Base-by-base conservation (phyloP, 192 early-diverging fungal genomes). In the Coemansia sp. region DNA sequence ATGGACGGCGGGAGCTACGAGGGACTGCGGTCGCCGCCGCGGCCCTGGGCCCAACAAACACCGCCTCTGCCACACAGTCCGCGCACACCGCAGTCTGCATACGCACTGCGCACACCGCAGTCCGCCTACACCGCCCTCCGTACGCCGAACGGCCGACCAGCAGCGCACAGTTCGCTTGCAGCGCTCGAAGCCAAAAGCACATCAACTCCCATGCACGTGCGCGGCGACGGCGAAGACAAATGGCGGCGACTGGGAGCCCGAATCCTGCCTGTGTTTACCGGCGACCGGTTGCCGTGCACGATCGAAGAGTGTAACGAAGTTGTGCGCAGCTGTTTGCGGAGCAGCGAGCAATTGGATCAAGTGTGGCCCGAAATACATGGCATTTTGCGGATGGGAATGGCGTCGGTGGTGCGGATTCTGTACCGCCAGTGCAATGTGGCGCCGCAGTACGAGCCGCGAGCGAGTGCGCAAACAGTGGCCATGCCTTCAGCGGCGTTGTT, bases 281-380 rank as follows among this genome's bases (percentile, higher is more conserved):
- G 94, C 14, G 90, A 93, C 64, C 85, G 90, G 0, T 59, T 96
- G 53, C 85, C 88, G 41, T 89, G 92, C 13, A 73, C 86, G 4
- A 91, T 96, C 52, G 94, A 96, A 69, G 92, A 96, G 57, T 66
- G 89, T 58, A 92, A 91, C 54, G 92, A 92, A 24, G 72, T 90
- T 38, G 86, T 93, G 45, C 76, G 76, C 7, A 69, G 63, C 24
- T 73, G 66, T 26, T 52, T 79, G 55, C 56, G 68, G 1, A 63
- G 65, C 45, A 65, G 53, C 11, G 66, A 61, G 22, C 38, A 41
- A 24, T 23, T 64, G 62, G 60, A 61, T 1, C 48, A 41, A 12
- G 68, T 64, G 57, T 74, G 77, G 71, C 63, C 64, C 4, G 77
- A 80, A 48, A 64, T 80, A 45, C 61, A 67, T 29, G 43, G 27